A percentile compares a stretch with the other conserved stretches of the same genome.
These are phyloP conservation scores for Citrus hindsii DNA, from an alignment of 345 rosid species.

Conservation along the genomic window DNA sequence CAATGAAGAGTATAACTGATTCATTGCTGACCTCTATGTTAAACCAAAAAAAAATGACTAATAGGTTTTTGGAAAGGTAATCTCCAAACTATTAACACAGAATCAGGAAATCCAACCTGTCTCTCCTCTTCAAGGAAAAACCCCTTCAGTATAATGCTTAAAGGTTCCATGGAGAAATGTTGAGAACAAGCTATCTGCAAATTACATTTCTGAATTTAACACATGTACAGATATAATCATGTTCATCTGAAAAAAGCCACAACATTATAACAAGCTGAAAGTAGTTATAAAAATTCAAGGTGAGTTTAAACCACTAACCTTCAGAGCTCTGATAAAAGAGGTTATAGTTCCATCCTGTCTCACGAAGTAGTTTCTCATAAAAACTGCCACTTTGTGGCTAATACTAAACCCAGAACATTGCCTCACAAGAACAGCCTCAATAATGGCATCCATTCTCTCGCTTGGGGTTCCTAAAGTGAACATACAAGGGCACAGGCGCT, in stretches of 20 bases:
- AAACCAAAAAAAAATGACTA: not conserved
- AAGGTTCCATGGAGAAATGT: slow-evolving; percentile 72
- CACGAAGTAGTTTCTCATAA: slow-evolving; percentile 72
- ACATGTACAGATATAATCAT: slow-evolving; percentile 11
- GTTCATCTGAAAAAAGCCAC: slow-evolving; percentile 2
- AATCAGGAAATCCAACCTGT: slow-evolving; percentile 40
- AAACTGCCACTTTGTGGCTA: slow-evolving; percentile 67
- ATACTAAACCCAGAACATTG: slow-evolving; percentile 67
- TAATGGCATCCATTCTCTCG: slow-evolving; percentile 83
- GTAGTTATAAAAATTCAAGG: slow-evolving; percentile 2
- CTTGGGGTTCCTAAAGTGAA: slow-evolving; percentile 76
- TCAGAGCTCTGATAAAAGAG: slow-evolving; percentile 78
- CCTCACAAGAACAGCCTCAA: slow-evolving; percentile 74
- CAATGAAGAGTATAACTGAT: not conserved
- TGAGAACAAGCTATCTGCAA: slow-evolving; percentile 87
- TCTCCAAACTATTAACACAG: not conserved
- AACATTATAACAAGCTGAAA: not conserved
- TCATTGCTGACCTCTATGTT: not conserved
- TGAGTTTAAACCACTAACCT: slow-evolving; percentile 46
- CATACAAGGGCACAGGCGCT: slow-evolving; percentile 53
- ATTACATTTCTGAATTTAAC: slow-evolving; percentile 10
- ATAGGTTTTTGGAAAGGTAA: not conserved
- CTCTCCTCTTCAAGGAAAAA: slow-evolving; percentile 42
- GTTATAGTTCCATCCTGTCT: slow-evolving; percentile 87
- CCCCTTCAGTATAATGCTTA: slow-evolving; percentile 55